Base-by-base conservation (phyloP, 371 early-diverging fungal genomes). In the Apophysomyces ossiformis region DNA sequence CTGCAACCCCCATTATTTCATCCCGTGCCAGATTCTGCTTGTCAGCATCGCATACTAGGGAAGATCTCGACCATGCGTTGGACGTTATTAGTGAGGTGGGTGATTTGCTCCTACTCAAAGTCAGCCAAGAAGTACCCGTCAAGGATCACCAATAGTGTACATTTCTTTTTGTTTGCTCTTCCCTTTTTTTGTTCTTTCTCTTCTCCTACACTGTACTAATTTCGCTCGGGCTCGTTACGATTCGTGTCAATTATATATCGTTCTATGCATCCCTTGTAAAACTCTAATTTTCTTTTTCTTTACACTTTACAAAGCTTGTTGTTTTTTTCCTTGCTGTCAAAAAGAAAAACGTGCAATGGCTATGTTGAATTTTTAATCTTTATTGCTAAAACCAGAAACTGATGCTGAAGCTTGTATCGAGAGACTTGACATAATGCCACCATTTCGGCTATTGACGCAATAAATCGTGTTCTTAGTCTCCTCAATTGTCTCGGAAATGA, bases 21-120 rank as follows among this genome's bases (percentile, higher is more conserved):
- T 92, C 93, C 15, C 88, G 99, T 45, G 97, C 95, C 16, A 83
- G 99, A 57, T 94, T 99, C 87, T 99, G 99, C 82, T 74, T 99
- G 50, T 94, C 95, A 16, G 93, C 98, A 2, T 86, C 97, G 15
- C 99, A 99, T 76, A 96, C 95, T 12, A 90, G 88, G 76, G 95
- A 96, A 77, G 99, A 99, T 73, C 13, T 63, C 69, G 77, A 94
- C 71, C 73, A 78, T 67, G 84, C 90, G 9, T 65, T 92, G 57
- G 74, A 87, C 64, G 74, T 76, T 57, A 78, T 90, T 57, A 84
- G 85, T 71, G 87, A 88, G 62, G 86, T 91, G 21, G 91, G 91
- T 32, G 89, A 89, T 57, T 66, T 81, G 58, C 75, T 90, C n/a
- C 68, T 86, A 79, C 73, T 91, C 41, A 91, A 91, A 67, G 73